These are phyloP conservation scores for Salix brachista DNA, from an alignment of 345 rosid genomes.

Conservation along the genomic window DNA sequence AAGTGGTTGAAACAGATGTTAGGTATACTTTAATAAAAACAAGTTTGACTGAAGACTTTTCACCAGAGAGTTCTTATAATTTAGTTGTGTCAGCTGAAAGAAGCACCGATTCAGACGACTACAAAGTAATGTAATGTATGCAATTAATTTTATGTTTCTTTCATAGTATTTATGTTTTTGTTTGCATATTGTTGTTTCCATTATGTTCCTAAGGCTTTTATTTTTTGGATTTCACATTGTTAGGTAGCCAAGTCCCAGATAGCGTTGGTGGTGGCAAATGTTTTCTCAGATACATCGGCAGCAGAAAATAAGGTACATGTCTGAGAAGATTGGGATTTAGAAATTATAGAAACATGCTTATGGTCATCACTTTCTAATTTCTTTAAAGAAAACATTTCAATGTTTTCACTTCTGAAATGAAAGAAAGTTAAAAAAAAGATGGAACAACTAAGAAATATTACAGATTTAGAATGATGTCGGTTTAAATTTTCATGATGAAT, in stretches of 20 bases:
- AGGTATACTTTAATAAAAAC: constrained; percentile 79
- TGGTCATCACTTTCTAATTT: background rate
- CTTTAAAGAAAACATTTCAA: background rate
- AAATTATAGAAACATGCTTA: background rate
- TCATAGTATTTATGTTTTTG: background rate
- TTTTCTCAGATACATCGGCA: constrained; percentile 76
- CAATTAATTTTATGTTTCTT: constrained; percentile 38
- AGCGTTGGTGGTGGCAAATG: constrained; percentile 76
- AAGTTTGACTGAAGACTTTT: constrained; percentile 69
- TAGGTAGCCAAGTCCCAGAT: constrained; percentile 76
- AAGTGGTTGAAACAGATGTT: constrained; percentile 62
- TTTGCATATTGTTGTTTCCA: background rate
- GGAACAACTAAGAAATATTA: background rate
- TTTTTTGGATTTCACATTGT: constrained; percentile 3
- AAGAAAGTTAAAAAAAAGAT: background rate
- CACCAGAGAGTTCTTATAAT: constrained; percentile 74
- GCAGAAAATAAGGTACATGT: constrained; percentile 83
- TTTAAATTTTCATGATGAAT: background rate
- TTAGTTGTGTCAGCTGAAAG: constrained; percentile 78
- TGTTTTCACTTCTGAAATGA: background rate
- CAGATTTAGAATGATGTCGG: background rate
- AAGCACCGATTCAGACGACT: constrained; percentile 48
- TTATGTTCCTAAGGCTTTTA: background rate
- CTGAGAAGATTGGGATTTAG: background rate
- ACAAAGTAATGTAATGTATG: constrained; percentile 99